Base-by-base conservation (phyloP, 2,329 filamentous ascomycete species). In the Truncatella angustata region DNA sequence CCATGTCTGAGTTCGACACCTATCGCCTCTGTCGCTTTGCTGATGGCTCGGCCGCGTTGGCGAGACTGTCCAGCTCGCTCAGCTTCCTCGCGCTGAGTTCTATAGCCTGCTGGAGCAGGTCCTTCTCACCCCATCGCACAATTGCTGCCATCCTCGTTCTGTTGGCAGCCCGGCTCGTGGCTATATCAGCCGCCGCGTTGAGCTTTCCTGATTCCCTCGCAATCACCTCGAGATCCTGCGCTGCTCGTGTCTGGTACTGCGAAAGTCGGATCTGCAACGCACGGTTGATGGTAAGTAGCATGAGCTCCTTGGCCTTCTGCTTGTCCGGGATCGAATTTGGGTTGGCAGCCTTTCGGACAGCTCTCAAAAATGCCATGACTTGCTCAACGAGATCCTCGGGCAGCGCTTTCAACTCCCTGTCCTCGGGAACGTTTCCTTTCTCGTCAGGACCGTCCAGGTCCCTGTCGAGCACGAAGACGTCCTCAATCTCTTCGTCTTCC, bases 121-220 rank as follows among this genome's bases (percentile, higher is more conserved):
- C 76, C 66, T 91, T 91, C 69, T 93, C 89, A 12, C 88, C 89
- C 3, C 85, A 69, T 54, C 89, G 80, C 32, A 91, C 86, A 47
- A 80, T 72, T 20, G 85, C 62, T 0, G 88, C 88, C 84, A 88
- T 88, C 39, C 70, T 73, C n/a, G n/a, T n/a, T n/a, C n/a, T n/a
- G n/a, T n/a, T n/a, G n/a, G n/a, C n/a, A n/a, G n/a, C n/a, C n/a
- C n/a, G n/a, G n/a, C n/a, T n/a, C n/a, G n/a, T n/a, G n/a, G n/a
- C n/a, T n/a, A n/a, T n/a, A n/a, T n/a, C n/a, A n/a, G n/a, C n/a
- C n/a, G n/a, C n/a, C n/a, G n/a, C n/a, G n/a, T n/a, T n/a, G n/a
- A n/a, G n/a, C n/a, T n/a, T n/a, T n/a, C n/a, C n/a, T n/a, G n/a
- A n/a, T n/a, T n/a, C n/a, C n/a, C n/a, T n/a, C n/a, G 28, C 14